Conservation (phyloP, 2,329 filamentous ascomycete species). For the Polychaeton citri region DNA sequence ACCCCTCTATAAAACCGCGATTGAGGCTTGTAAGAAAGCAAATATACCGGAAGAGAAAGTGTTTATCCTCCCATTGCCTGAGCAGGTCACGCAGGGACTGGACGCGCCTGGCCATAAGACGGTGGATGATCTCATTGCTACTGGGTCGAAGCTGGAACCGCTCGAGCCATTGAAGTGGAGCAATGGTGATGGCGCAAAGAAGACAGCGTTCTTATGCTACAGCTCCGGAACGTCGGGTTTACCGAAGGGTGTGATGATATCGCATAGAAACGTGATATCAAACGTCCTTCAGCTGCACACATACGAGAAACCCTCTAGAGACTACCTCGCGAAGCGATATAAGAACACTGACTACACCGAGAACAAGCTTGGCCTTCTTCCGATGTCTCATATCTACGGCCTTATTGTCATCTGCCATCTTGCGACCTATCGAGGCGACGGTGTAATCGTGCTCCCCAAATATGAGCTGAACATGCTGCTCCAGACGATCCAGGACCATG, state of each 20-base stretch:
- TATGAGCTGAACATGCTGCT: slow-evolving; percentile 61
- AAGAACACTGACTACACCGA: slow-evolving; percentile 31
- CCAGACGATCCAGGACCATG: slow-evolving; percentile 51
- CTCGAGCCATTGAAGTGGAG: slow-evolving; percentile 46
- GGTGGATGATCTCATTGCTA: slow-evolving; percentile 50
- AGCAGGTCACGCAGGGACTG: slow-evolving; percentile 35
- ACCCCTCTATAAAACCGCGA: slow-evolving; percentile 49
- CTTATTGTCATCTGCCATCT: slow-evolving; percentile 57
- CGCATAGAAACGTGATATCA: slow-evolving; percentile 64
- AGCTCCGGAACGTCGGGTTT: slow-evolving; percentile 69
- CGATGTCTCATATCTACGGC: slow-evolving; percentile 72
- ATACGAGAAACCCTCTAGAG: slow-evolving; percentile 34
- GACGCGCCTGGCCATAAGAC: slow-evolving; percentile 45
- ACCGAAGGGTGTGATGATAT: slow-evolving; percentile 65
- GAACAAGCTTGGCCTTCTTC: slow-evolving; percentile 54
- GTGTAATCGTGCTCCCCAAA: slow-evolving; percentile 57
- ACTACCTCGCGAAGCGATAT: slow-evolving; percentile 11
- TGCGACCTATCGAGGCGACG: slow-evolving; percentile 57
- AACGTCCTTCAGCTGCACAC: slow-evolving; percentile 53
- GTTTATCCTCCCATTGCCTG: slow-evolving; percentile 56
- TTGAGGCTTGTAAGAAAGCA: slow-evolving; percentile 49
- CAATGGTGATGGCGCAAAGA: slow-evolving; percentile 51
- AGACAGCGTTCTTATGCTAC: slow-evolving; percentile 66
- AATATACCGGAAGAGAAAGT: slow-evolving; percentile 52
- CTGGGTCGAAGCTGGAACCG: slow-evolving; percentile 42